Evolutionary conservation across 2,329 filamentous ascomycete species (phyloP), one percentile per base, ranked within the genome.

Genomic region (Nemania diffusa): DNA sequence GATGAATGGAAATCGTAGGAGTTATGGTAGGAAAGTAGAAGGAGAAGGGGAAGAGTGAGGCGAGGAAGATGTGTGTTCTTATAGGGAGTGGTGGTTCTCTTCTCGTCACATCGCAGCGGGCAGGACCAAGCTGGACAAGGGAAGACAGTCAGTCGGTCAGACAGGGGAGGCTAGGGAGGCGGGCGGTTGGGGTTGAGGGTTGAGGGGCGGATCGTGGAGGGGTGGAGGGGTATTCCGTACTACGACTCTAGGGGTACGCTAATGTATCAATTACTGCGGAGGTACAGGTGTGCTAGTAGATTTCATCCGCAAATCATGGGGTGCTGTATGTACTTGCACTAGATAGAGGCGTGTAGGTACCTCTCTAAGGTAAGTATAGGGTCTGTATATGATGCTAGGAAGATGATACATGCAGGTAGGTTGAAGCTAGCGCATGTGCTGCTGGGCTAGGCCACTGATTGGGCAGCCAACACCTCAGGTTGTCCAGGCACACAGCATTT

Each of bases 21-120:
- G 22, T 20, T 69, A 53, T 44, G 42, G 40, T 57, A 20, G 40
- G 34, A 57, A 61, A 59, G 34, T 20, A 50, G 51, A 60, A 52
- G 26, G 22, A 34, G 26, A 15, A 42, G 26, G 48, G 24, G 1
- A 26, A 15, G n/a, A 59, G 24, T 46, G 42, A 62, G 59, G 56
- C 68, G 68, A 65, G 68, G 68, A 69, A 46, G 29, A 57, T 17
- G 62, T 15, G 51, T 55, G 65, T 44, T 62, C 55, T 70, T 70
- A 68, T 70, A 70, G 50, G 59, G 46, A 32, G 50, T n/a, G n/a
- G n/a, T n/a, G n/a, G n/a, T n/a, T 52, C n/a, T 34, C 17, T 51
- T 68, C 56, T 61, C 59, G 52, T 68, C 62, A 62, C 29, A 52
- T 61, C 37, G 37, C 37, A 48, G 8, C 24, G 26, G 42, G 17